Conservation (phyloP, 352 stramenopile genomes). For the Phytophthora tentaculata region DNA sequence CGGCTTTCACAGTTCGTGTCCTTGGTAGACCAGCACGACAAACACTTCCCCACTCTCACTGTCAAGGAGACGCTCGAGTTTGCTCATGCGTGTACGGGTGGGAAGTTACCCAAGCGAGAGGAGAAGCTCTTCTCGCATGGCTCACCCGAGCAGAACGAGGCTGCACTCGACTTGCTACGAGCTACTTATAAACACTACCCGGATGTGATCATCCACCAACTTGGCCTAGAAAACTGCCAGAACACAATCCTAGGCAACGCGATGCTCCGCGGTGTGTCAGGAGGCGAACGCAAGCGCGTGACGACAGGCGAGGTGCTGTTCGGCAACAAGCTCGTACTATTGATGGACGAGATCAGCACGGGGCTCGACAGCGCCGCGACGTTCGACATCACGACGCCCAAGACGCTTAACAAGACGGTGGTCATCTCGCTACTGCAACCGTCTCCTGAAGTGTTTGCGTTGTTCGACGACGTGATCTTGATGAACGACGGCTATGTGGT, state of each 20-base stretch:
- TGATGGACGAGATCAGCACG: slow-evolving; percentile 42
- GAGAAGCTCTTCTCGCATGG: slow-evolving; percentile 13
- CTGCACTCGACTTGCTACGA: slow-evolving; percentile 8
- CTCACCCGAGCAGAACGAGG: slow-evolving; percentile 16
- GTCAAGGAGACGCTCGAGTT: slow-evolving; percentile 65
- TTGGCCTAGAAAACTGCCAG: slow-evolving; percentile 34
- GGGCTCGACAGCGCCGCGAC: slow-evolving; percentile 87
- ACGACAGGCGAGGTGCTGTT: slow-evolving; percentile 85
- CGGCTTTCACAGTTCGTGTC: slow-evolving; percentile 2
- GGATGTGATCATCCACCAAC: slow-evolving; percentile 17
- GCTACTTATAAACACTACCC: slow-evolving; percentile 21
- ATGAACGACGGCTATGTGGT: slow-evolving; percentile 87
- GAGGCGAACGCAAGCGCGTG: slow-evolving; percentile 70
- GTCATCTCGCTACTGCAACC: slow-evolving; percentile 86
- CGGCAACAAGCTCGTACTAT: slow-evolving; percentile 58
- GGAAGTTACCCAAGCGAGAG: slow-evolving; percentile 7
- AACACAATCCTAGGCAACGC: slow-evolving; percentile 61
- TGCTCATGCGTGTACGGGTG: slow-evolving; percentile 20
- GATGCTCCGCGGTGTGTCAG: slow-evolving; percentile 61
- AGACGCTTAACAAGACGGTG: slow-evolving; percentile 40
- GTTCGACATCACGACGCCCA: slow-evolving; percentile 32
- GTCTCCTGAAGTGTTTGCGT: slow-evolving; percentile 56
- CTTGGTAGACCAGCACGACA: slow-evolving; percentile 39
- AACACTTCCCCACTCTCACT: slow-evolving; percentile 56
- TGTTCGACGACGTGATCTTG: slow-evolving; percentile 93